These are phyloP conservation scores for Saccharum officinarum DNA, from an alignment of 176 grass and related monocot species.

Conservation along the genomic window DNA sequence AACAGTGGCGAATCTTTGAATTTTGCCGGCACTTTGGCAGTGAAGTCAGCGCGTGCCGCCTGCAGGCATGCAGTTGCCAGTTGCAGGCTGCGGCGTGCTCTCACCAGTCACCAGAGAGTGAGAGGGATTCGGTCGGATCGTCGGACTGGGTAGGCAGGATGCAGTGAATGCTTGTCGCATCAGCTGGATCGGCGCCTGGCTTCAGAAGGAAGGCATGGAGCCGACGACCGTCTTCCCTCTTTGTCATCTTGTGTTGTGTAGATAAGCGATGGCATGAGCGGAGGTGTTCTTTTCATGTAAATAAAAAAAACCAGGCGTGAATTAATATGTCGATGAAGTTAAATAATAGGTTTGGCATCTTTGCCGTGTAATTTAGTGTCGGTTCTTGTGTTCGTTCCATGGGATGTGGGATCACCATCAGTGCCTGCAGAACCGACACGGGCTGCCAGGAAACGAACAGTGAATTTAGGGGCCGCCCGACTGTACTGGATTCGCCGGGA, in stretches of 20 bases:
- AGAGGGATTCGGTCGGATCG: neutral
- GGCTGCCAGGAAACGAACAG: neutral
- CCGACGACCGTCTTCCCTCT: too few species aligned
- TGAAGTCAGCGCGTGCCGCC: conserved; percentile 18
- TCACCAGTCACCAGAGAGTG: neutral
- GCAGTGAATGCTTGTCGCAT: conserved; percentile 5
- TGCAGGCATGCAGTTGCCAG: neutral
- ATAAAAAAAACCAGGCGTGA: neutral
- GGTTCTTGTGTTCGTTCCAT: too few species aligned
- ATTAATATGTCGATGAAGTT: too few species aligned
- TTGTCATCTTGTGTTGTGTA: neutral
- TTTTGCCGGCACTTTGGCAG: too few species aligned
- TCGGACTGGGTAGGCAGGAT: neutral
- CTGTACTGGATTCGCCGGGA: conserved; percentile 5
- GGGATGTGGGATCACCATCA: conserved; percentile 10
- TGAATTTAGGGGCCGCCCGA: neutral
- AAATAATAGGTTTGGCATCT: neutral
- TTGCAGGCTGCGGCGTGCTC: neutral
- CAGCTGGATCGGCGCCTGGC: neutral
- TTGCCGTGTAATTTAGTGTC: neutral
- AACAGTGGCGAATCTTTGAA: neutral
- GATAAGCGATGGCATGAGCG: neutral
- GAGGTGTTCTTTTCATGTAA: neutral
- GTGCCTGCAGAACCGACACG: neutral
- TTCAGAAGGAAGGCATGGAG: neutral